These are phyloP conservation scores for Ceriops tagal DNA, from an alignment of 345 rosid species.

Conservation along the genomic window DNA sequence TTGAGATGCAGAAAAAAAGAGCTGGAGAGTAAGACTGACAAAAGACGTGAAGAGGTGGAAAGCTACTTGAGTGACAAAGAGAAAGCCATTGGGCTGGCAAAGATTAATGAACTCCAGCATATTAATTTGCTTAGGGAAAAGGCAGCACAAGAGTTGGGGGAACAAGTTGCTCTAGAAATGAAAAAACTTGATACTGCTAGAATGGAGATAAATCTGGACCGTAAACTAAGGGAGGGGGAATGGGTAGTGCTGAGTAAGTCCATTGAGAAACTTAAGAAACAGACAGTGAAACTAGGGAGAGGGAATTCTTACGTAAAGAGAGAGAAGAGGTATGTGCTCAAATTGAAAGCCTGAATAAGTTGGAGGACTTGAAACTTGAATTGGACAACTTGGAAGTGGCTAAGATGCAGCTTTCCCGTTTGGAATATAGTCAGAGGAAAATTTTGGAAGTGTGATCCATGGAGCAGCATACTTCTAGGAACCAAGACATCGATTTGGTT, in stretches of 20 bases:
- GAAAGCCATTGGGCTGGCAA: conserved; percentile 73
- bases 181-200: conserved; percentile 79
- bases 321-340: conserved; percentile 61
- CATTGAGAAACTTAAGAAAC: conserved; percentile 69
- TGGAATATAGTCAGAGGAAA: conserved; percentile 53
- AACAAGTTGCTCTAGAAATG: conserved; percentile 59
- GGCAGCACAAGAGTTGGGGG: conserved; percentile 60
- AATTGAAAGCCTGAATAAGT: conserved; percentile 59
- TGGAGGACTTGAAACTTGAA: conserved; percentile 72
- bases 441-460: conserved; percentile 39
- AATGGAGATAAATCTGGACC: conserved; percentile 66
- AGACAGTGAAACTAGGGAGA: conserved; percentile 69
- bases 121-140: conserved; percentile 61
- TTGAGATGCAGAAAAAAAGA: conserved; percentile 78
- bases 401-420: conserved; percentile 56
- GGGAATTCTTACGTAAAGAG: conserved; percentile 71
- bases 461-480: conserved; percentile 36
- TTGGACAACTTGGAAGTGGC: conserved; percentile 65
- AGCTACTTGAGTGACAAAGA: conserved; percentile 63
- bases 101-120: conserved; percentile 57
- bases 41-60: conserved; percentile 76
- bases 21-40: conserved; percentile 64
- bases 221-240: conserved; percentile 77
- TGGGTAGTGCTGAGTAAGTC: conserved; percentile 72
- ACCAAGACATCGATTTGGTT: conserved; percentile 34